Base-by-base conservation (phyloP, 441 rosid genomes). In the Populus hybrid region DNA sequence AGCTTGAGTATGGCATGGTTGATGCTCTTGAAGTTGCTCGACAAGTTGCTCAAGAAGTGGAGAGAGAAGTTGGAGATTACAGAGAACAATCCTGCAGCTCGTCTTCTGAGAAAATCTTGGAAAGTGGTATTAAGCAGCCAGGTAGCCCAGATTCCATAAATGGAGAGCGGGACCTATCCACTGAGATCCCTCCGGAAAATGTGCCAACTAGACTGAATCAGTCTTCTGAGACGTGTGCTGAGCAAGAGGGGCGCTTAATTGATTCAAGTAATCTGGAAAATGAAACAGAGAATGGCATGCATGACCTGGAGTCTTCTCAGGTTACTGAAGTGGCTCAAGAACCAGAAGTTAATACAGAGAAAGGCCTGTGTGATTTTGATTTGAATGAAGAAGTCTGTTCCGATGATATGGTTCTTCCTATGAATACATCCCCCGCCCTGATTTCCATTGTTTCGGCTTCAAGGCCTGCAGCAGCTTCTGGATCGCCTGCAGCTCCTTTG, bases 381-480 rank as follows among this genome's bases (percentile, higher is more conserved):
- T 86, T 97, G 86, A 97, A 97, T 81, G 92, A 89, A 81, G 97
- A 94, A 83, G 86, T 89, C 63, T 86, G 84, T 77, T 88, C 91
- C 53, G 98, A 94, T 85, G 98, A 94, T 79, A 77, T 85, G 85
- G 99, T 92, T 76, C 78, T 29, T 77, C 68, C 87, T 38, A 82
- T 79, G 72, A 84, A 87, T 76, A 77, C 29, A 28, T 28, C 82
- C 69, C 83, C 91, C n/a, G 73, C 88, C 12, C 85, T 88, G 7
- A 45, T 88, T 71, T 84, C 97, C 56, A 82, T 88, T 59, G 93
- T 89, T 77, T 85, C 90, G 74, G 94, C 90, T 76, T 91, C 97
- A 75, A 84, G 90, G 82, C 85, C 86, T 9, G 86, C 86, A 23
- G 86, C 83, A n/a, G 84, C 80, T 65, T 86, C 91, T 81, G 93